Conservation (phyloP, 2,329 filamentous ascomycete species). For the Alternaria gaisen region DNA sequence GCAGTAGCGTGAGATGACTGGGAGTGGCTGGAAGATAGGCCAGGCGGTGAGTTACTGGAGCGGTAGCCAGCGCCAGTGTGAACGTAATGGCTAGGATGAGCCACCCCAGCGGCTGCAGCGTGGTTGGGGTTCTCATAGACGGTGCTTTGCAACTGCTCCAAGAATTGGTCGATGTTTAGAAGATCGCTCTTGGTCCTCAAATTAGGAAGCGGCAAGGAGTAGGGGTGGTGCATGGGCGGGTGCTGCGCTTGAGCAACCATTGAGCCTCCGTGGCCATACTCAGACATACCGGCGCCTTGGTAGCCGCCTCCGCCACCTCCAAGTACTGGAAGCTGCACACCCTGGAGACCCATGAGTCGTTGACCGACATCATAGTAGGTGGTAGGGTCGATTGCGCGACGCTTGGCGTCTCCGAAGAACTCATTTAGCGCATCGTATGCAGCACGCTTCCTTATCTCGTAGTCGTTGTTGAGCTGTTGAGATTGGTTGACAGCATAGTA, state of each 20-base stretch:
- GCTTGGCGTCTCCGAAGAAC: conserved; percentile 93
- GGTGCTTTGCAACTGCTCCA: conserved; percentile 95
- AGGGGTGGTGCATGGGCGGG: conserved; percentile 78
- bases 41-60: conserved; percentile 66
- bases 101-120: conserved; percentile 79
- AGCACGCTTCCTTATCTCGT: conserved; percentile 79
- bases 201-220: conserved; percentile 88
- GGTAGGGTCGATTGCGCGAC: conserved; percentile 84
- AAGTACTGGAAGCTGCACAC: conserved; percentile 63
- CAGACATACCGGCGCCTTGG: conserved; percentile 54
- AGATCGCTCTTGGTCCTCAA: conserved; percentile 93
- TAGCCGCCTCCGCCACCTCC: conserved; percentile 32
- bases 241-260: conserved; percentile 62
- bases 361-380: conserved; percentile 94
- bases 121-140: conserved; percentile 93
- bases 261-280: conserved; percentile 64
- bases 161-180: conserved; percentile 90
- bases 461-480: conserved; percentile 72
- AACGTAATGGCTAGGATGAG: conserved; percentile 76
- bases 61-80: conserved; percentile 62
- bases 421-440: conserved; percentile 89
- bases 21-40: conserved; percentile 44
- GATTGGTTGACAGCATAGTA: conserved; percentile 78
- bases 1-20: conserved; percentile 64
- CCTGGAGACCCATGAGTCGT: conserved; percentile 82